A percentile compares a stretch with the other conserved stretches of the same genome.
phyloP scores from a whole-genome alignment of 176 grass and related monocot species.

The Chrysopogon serrulatus region DNA sequence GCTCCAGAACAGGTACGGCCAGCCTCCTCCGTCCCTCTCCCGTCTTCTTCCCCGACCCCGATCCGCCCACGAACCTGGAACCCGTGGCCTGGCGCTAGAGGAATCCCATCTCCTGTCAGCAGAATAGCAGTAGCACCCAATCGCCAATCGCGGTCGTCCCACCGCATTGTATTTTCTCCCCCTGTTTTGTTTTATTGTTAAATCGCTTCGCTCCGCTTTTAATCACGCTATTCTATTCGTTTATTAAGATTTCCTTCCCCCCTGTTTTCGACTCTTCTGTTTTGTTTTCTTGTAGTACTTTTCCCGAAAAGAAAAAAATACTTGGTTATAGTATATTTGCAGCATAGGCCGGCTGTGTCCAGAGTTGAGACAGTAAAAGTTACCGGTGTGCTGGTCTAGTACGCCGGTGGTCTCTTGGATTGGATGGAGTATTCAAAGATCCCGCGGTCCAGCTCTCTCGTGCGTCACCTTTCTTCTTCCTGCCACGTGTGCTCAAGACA shows the following conservation, averaged over 20 bases:
- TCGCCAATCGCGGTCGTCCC: too few relatives aligned
- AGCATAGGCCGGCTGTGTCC: background rate
- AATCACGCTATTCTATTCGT: background rate
- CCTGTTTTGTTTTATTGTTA: background rate
- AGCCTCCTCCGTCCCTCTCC: background rate
- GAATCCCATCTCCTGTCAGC: too few relatives aligned
- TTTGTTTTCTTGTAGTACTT: too few relatives aligned
- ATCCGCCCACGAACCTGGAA: background rate
- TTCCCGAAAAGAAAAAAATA: background rate
- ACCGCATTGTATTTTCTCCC: background rate
- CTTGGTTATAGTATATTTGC: too few relatives aligned
- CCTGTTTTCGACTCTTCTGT: background rate
- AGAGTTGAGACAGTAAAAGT: background rate
- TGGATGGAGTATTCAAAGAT: background rate
- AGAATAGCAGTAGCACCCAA: too few relatives aligned
- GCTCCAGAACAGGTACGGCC: background rate
- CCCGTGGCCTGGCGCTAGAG: too few relatives aligned
- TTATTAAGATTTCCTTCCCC: background rate
- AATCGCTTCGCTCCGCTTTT: background rate
- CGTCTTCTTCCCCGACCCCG: background rate
- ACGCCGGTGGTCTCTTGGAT: background rate
- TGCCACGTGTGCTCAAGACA: too few relatives aligned
- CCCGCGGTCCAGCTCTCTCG: too few relatives aligned
- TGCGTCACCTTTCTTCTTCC: background rate
- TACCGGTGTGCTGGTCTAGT: background rate